Percentiles rank a stretch among this genome's conserved stretches.
Conservation (phyloP, 2,329 filamentous ascomycete genomes). For the Microcyclospora pomicola region DNA sequence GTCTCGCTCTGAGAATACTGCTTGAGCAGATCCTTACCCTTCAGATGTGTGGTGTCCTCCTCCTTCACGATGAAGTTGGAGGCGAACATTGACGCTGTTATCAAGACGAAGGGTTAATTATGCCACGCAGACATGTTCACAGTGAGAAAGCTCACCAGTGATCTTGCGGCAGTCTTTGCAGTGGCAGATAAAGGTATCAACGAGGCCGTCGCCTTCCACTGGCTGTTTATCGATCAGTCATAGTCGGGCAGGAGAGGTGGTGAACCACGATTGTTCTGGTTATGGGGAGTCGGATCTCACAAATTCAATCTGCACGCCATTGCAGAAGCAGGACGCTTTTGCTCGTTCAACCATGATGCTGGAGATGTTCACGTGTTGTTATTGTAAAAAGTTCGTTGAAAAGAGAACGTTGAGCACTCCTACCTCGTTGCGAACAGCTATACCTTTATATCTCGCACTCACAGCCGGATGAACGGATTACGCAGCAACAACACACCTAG, state of each 20-base stretch:
- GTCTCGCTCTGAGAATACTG: constrained; percentile 35
- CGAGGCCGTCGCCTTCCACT: constrained; percentile 31
- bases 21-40: constrained; percentile 39
- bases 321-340: constrained; percentile 47
- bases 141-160: neutral
- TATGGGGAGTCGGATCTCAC: constrained; percentile 17
- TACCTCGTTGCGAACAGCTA: no score
- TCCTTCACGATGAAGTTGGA: constrained; percentile 42
- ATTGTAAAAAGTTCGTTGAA: no score
- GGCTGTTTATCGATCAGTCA: constrained; percentile 13
- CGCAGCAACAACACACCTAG: no score
- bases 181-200: constrained; percentile 44
- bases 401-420: no score
- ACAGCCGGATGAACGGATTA: no score
- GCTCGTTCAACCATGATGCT: constrained; percentile 17
- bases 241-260: no score
- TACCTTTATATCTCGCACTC: no score
- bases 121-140: constrained; percentile 42
- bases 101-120: constrained; percentile 25
- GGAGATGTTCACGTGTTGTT: no score
- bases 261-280: no score
- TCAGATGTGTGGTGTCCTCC: constrained; percentile 33
- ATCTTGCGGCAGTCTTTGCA: constrained; percentile 41
- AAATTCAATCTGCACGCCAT: constrained; percentile 40
- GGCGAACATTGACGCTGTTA: constrained; percentile 49